Evolutionary conservation across 192 early-diverging fungal genomes (phyloP).

Genomic region (Backusella tarrabulga): DNA sequence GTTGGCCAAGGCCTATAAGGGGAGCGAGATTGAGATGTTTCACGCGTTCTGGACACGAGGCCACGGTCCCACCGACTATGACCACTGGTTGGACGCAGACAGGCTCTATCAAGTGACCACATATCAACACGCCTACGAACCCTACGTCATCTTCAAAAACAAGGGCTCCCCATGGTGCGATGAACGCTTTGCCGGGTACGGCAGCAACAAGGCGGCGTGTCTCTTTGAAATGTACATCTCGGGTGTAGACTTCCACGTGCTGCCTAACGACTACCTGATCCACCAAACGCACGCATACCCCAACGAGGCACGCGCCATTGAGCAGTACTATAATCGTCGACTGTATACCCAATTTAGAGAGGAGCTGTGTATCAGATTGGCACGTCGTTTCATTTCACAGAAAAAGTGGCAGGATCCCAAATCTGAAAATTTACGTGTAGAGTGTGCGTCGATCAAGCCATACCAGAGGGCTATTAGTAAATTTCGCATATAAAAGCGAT

Average conservation of each 20-base stretch:
- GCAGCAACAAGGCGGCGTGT: constrained; percentile 57
- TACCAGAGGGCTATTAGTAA: not conserved
- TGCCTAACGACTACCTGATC: constrained; percentile 53
- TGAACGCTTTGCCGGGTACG: constrained; percentile 60
- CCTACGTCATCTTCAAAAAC: constrained; percentile 50
- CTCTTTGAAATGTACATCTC: constrained; percentile 54
- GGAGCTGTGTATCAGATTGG: constrained; percentile 48
- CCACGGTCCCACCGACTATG: constrained; percentile 56
- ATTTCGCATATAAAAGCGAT: not conserved
- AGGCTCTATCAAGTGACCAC: constrained; percentile 45
- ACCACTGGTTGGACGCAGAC: constrained; percentile 35
- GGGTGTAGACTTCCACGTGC: constrained; percentile 51
- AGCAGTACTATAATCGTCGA: constrained; percentile 49
- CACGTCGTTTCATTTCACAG: constrained; percentile 41
- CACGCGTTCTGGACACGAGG: constrained; percentile 49
- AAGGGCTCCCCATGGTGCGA: constrained; percentile 55
- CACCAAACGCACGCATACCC: constrained; percentile 56
- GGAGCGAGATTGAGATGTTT: constrained; percentile 49
- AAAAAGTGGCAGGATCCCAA: constrained; percentile 33
- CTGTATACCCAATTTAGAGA: constrained; percentile 50
- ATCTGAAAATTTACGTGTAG: constrained; percentile 35
- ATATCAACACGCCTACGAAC: constrained; percentile 56
- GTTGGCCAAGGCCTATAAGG: constrained; percentile 36
- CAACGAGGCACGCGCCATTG: constrained; percentile 42
- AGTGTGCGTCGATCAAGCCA: constrained; percentile 30